phyloP scores from a whole-genome alignment of 495 filamentous ascomycete genomes.

The Melanomma pulvis-pyrius region DNA sequence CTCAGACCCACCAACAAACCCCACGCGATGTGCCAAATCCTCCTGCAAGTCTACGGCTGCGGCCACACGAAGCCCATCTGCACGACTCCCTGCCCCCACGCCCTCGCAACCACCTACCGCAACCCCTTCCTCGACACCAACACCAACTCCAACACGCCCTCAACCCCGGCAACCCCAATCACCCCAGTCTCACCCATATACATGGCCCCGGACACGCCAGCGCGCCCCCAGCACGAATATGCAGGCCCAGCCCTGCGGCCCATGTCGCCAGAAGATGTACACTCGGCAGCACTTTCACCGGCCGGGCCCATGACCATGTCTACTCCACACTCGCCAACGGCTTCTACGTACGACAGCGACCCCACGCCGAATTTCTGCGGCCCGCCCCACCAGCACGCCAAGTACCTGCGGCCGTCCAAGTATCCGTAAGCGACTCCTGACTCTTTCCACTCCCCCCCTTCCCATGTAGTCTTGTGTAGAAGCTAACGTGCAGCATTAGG shows the following conservation, averaged over 20 bases:
- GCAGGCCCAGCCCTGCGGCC: too few relatives aligned
- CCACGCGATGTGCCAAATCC: conserved; percentile 21
- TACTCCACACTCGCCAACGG: too few relatives aligned
- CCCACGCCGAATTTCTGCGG: not conserved
- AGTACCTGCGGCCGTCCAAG: not conserved
- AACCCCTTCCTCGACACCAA: not conserved
- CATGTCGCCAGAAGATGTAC: too few relatives aligned
- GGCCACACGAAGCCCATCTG: conserved; percentile 12
- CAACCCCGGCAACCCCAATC: not conserved
- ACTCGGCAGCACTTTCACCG: too few relatives aligned
- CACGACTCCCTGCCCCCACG: conserved; percentile 16
- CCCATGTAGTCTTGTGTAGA: too few relatives aligned
- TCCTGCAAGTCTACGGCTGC: conserved; percentile 24
- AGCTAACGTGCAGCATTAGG: not conserved
- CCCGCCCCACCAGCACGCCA: not conserved
- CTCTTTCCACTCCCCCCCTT: too few relatives aligned
- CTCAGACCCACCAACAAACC: not conserved
- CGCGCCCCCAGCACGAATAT: too few relatives aligned
- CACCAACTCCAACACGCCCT: not conserved
- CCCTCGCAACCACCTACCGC: not conserved
- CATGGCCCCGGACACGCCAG: not conserved
- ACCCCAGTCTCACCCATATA: not conserved
- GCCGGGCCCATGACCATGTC: too few relatives aligned
- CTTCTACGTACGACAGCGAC: not conserved
- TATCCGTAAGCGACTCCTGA: too few relatives aligned